Evolutionary conservation across 73 alveolate genomes (phyloP), one percentile per base, ranked within the genome.

Genomic region (Stentor coeruleus): DNA sequence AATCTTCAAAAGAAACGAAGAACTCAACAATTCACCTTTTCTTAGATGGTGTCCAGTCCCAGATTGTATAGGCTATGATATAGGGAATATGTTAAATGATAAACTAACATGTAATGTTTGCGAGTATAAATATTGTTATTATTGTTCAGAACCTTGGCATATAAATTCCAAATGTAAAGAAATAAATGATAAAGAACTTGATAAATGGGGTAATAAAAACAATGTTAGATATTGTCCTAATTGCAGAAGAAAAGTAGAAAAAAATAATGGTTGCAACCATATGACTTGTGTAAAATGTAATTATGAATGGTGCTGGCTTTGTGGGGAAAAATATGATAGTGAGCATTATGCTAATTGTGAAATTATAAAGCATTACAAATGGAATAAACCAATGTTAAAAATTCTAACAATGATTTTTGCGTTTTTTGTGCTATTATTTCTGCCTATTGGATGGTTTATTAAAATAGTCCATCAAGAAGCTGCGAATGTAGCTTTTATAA

Each of bases 191-290:
- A 15, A 66, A 15, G 30, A 66, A 66, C 35, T 33, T 36, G 49
- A 66, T 30, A 36, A 66, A n/a, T 66, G 81, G 49, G 49, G 26
- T 33, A 30, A 28, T 15, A 57, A 57, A 28, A 66, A 66, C 20
- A 66, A 66, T 2, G 81, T 66, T 30, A 28, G 35, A 2, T 33
- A 15, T 66, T 84, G 90, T 42, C 90, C 90, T 3, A 81, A 73
- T 31, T 84, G 90, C 76, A 31, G 55, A 33, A 37, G 87, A 38
- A 58, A 58, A 49, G 76, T 84, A 38, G 74, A 81, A 42, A 84
- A 84, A 37, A 84, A 77, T 84, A 81, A 82, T 3, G 90, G 90
- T 28, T 84, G 90, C 26, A 58, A 58, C 79, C 90, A 84, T 84
- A 84, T 84, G 90, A 84, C 87, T 3, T 84, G 90, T 77, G 30